Conservation (phyloP, 73 alveolate genomes). For the Paraurostyla sp. region DNA sequence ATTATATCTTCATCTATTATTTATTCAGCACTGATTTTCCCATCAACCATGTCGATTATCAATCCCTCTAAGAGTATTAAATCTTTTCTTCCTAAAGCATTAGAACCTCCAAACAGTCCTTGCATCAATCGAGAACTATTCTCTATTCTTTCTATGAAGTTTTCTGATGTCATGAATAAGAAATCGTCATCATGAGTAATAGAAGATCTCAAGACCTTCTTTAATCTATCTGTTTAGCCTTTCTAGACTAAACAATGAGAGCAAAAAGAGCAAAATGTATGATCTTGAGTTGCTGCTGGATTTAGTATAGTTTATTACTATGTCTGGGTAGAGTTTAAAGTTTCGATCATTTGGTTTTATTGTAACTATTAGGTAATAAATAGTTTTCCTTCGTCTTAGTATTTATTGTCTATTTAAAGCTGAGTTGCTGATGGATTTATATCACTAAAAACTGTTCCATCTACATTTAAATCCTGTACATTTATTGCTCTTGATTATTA, state of each 20-base stretch:
- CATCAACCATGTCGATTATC: background rate
- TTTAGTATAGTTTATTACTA: background rate
- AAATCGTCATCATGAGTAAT: background rate
- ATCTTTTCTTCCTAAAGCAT: constrained; percentile 16
- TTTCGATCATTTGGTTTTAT: too few relatives aligned
- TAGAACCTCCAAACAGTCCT: constrained; percentile 4
- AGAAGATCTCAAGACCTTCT: background rate
- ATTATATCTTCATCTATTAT: constrained; percentile 10
- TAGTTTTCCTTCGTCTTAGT: background rate
- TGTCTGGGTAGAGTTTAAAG: background rate
- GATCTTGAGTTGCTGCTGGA: background rate
- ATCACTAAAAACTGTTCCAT: too few relatives aligned
- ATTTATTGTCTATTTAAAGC: too few relatives aligned
- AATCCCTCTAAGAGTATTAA: constrained; percentile 13
- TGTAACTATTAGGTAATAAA: constrained; percentile 28
- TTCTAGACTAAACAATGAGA: constrained; percentile 9
- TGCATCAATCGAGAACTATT: constrained; percentile 28
- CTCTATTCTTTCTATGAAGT: constrained; percentile 9
- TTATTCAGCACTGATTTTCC: background rate
- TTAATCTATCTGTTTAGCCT: constrained; percentile 20
- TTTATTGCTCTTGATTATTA: background rate
- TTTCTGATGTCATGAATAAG: constrained; percentile 1
- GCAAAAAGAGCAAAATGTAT: background rate
- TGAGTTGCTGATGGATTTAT: too few relatives aligned
- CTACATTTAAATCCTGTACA: background rate